Conservation (phyloP, 2,329 filamentous ascomycete species). For the Cercospora citrullina region DNA sequence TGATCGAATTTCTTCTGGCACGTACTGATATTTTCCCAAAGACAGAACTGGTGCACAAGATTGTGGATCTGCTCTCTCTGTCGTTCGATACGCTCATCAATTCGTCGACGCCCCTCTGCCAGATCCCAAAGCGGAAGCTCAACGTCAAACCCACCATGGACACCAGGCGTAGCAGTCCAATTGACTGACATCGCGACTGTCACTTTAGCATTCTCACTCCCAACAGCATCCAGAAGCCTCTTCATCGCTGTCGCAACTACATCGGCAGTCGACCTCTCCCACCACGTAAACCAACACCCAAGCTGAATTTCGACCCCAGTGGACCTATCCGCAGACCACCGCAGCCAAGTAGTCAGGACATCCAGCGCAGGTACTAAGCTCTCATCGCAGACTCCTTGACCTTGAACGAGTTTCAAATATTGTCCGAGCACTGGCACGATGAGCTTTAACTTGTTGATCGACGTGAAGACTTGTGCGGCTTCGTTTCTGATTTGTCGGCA, state of each 20-base stretch:
- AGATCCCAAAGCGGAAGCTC: conserved; percentile 4
- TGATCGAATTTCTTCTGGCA: conserved; percentile 5
- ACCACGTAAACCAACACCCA: conserved; percentile 8
- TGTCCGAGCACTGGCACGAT: neutral
- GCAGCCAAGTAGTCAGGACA: conserved; percentile 6
- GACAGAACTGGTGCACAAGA: neutral
- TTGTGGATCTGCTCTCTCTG: neutral
- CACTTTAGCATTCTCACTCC: neutral
- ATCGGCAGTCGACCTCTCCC: conserved; percentile 4
- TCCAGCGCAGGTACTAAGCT: neutral
- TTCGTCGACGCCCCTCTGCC: neutral
- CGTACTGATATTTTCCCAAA: neutral
- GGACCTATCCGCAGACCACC: neutral
- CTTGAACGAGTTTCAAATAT: neutral
- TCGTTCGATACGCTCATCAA: neutral
- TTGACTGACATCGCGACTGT: neutral
- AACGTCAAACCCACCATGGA: neutral
- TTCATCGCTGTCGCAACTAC: neutral
- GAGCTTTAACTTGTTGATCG: neutral
- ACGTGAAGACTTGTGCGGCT: neutral
- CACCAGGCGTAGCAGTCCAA: neutral
- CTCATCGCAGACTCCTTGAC: neutral
- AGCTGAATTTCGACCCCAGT: neutral
- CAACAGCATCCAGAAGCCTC: neutral
- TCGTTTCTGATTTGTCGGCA: neutral